A percentile compares a stretch with the other conserved stretches of the same genome.
Conservation (phyloP, 169 alveolate species). For the Plasmodium berghei region DNA sequence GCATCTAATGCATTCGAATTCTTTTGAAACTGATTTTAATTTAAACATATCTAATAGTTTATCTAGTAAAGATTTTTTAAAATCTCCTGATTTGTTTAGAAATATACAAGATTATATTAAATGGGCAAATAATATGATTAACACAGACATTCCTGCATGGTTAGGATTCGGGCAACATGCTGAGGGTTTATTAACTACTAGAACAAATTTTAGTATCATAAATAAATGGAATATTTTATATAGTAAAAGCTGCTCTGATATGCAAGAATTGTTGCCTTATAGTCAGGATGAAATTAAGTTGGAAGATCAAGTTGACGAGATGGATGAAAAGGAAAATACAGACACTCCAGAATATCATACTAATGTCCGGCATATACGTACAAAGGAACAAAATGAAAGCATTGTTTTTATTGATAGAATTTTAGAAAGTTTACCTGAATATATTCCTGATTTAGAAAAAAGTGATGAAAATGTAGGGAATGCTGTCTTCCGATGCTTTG, state of each 20-base stretch:
- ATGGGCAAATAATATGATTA: constrained; percentile 75
- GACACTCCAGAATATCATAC: neutral
- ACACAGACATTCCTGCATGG: constrained; percentile 76
- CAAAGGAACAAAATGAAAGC: constrained; percentile 80
- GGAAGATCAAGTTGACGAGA: constrained; percentile 10
- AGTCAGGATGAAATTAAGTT: constrained; percentile 19
- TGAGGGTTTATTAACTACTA: constrained; percentile 71
- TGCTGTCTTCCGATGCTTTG: constrained; percentile 95
- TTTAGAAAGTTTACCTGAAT: constrained; percentile 85
- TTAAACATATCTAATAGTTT: constrained; percentile 78
- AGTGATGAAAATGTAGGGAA: constrained; percentile 89
- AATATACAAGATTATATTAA: constrained; percentile 59
- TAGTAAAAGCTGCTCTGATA: constrained; percentile 66
- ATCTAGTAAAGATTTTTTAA: constrained; percentile 66
- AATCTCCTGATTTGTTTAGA: constrained; percentile 75
- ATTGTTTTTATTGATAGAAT: constrained; percentile 72
- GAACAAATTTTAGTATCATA: constrained; percentile 66
- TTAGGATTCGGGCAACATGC: constrained; percentile 76
- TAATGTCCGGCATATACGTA: neutral
- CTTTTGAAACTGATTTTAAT: constrained; percentile 86
- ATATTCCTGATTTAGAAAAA: constrained; percentile 83
- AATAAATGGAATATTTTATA: constrained; percentile 64
- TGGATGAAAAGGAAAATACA: neutral
- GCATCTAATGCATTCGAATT: constrained; percentile 89
- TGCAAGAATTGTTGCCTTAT: constrained; percentile 69